Conservation (phyloP, 768 basidiomycete species). For the Inosperma sp. region DNA sequence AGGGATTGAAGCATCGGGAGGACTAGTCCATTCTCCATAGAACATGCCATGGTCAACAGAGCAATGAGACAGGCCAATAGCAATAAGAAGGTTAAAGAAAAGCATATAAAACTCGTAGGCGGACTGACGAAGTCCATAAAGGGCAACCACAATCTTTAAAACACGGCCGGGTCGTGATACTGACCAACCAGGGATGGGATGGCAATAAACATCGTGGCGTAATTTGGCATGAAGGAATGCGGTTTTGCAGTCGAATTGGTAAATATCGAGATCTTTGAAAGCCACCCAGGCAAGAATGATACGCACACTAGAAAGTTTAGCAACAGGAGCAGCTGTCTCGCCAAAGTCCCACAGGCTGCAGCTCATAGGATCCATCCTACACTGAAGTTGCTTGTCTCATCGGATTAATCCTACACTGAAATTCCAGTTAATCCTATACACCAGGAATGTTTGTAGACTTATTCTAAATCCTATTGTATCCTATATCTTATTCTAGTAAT, state of each 20-base stretch:
- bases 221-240: conserved; percentile 24
- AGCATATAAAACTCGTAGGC: conserved; percentile 17
- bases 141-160: conserved; percentile 14
- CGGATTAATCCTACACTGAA: no score
- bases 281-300: conserved; percentile 24
- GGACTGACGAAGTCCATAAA: conserved; percentile 37
- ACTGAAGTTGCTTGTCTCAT: no score
- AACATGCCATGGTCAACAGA: conserved; percentile 27
- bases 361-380: no score
- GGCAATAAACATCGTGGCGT: conserved; percentile 17
- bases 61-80: conserved; percentile 15
- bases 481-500: no score
- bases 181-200: conserved; percentile 21
- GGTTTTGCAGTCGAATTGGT: conserved; percentile 26
- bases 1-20: conserved; percentile 17
- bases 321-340: conserved; percentile 31
- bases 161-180: conserved; percentile 11
- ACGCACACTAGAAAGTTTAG: conserved; percentile 19
- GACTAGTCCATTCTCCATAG: conserved; percentile 10
- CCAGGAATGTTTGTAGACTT: no score
- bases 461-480: no score
- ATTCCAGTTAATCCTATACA: no score
- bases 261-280: conserved; percentile 18
- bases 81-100: neutral
- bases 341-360: no score